Base-by-base conservation (phyloP, 2,329 filamentous ascomycete species). In the Paracorniculantispora psalliotae region DNA sequence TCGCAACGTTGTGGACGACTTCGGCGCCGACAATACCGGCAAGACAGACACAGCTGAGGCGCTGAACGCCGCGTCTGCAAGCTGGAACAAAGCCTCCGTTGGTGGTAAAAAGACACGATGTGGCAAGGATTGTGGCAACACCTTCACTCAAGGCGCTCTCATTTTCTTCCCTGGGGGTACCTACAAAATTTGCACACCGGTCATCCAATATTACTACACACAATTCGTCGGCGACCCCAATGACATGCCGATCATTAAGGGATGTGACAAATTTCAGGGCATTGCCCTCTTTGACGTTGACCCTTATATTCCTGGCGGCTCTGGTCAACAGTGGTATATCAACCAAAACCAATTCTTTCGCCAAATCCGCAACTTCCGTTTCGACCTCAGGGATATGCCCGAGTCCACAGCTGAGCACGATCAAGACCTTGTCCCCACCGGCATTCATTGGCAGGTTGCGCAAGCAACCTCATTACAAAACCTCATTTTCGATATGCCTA, bases 121-220 rank as follows among this genome's bases (percentile, higher is more conserved):
- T 67, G 87, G 84, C 26, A 69, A 79, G 65, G 80, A 80, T 53
- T 91, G 87, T 65, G 86, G 89, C 66, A 88, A 85, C 1, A 81
- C 81, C 0, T 90, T 87, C 2, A 77, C 79, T 15, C 81, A 79
- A 7, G 86, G 86, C 1, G 87, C 86, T 23, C 73, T 90, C 19
- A 78, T 90, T 60, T 90, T 89, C 72, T 89, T 90, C 71, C 87
- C 86, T 10, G 75, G 84, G 5, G 87, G 87, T 61, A 89, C 82
- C 17, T 90, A 90, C 67, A 65, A 81, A 3, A 79, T 78, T 61
- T 87, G 89, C 3, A 83, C 92, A 61, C 59, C 59, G 10, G 46
- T 59, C 15, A 73, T 88, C 48, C 84, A 87, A 68, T 87, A 85
- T 73, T 93, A 92, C 75, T 90, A 90, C 69, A 91, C 89, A 1